phyloP scores from a whole-genome alignment of 1,284 basidiomycete genomes.

The Irpex sp. region DNA sequence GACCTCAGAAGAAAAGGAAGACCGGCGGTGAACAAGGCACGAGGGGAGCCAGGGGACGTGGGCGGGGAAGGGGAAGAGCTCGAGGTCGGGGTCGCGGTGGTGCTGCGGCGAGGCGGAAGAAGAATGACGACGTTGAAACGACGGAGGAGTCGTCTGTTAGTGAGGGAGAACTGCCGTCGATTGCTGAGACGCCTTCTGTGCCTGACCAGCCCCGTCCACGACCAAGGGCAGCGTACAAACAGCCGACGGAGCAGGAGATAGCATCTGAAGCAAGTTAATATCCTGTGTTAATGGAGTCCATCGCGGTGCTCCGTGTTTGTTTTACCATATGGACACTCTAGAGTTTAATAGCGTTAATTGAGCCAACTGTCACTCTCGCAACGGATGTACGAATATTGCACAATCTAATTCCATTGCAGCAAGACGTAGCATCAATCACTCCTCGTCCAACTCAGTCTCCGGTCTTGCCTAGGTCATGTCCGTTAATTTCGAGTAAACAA shows the following conservation, averaged over 20 bases:
- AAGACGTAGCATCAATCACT: not conserved
- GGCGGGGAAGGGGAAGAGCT: constrained; percentile 2
- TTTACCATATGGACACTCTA: not conserved
- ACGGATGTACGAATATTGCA: not conserved
- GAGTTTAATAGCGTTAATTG: not conserved
- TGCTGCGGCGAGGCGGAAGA: constrained; percentile 16
- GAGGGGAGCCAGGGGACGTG: constrained; percentile 7
- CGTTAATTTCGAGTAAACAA: not conserved
- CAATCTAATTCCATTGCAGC: not conserved
- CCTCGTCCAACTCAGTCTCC: constrained; percentile 12
- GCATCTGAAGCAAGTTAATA: not conserved
- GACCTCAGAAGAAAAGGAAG: constrained; percentile 30
- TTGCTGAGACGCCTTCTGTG: not conserved
- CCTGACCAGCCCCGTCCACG: constrained; percentile 32
- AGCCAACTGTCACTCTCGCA: not conserved
- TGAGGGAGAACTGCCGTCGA: constrained; percentile 7
- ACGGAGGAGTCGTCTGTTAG: constrained; percentile 24
- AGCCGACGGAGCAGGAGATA: not conserved
- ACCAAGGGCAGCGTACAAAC: constrained; percentile 25
- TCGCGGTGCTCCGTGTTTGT: not conserved
- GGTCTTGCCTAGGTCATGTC: constrained; percentile 8
- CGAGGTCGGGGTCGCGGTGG: constrained; percentile 16
- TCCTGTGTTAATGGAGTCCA: not conserved
- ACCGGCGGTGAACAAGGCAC: constrained; percentile 21
- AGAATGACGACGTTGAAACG: constrained; percentile 16